phyloP scores from a whole-genome alignment of 2,329 filamentous ascomycete species.

The Diaporthe eres region DNA sequence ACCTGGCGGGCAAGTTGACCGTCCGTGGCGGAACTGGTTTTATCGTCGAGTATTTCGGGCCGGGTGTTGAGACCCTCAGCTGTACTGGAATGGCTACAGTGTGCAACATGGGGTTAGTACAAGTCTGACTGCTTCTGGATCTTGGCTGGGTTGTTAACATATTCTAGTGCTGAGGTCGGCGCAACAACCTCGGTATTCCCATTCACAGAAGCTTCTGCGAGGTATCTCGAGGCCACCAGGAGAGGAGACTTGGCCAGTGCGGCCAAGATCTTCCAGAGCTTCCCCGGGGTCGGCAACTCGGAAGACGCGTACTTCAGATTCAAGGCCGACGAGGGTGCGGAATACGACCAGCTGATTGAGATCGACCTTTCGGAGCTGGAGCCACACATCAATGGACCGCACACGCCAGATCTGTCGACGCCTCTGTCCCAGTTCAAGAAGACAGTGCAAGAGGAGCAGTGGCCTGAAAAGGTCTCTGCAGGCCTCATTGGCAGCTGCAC shows the following conservation, averaged over 20 bases:
- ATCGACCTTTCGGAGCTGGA: slow-evolving; percentile 93
- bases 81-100: slow-evolving; percentile 94
- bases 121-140: neutral
- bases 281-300: slow-evolving; percentile 59
- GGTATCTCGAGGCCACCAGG: slow-evolving; percentile 90
- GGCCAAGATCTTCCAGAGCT: slow-evolving; percentile 72
- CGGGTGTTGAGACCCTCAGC: slow-evolving; percentile 90
- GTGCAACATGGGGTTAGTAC: slow-evolving; percentile 80
- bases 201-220: slow-evolving; percentile 85
- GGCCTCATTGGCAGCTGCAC: slow-evolving; percentile 98
- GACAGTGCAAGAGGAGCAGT: slow-evolving; percentile 85
- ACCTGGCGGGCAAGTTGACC: slow-evolving; percentile 89
- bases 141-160: neutral
- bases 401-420: slow-evolving; percentile 95
- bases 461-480: slow-evolving; percentile 92
- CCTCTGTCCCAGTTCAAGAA: slow-evolving; percentile 92
- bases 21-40: slow-evolving; percentile 95
- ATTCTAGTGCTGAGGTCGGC: slow-evolving; percentile 78
- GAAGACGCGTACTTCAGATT: slow-evolving; percentile 74
- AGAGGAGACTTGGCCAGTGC: slow-evolving; percentile 78
- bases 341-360: slow-evolving; percentile 92
- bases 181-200: slow-evolving; percentile 98
- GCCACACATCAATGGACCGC: slow-evolving; percentile 96
- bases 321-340: slow-evolving; percentile 81
- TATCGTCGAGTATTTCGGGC: slow-evolving; percentile 94